Conservation (phyloP, 108 stramenopile species). For the Skeletonema menzelii region DNA sequence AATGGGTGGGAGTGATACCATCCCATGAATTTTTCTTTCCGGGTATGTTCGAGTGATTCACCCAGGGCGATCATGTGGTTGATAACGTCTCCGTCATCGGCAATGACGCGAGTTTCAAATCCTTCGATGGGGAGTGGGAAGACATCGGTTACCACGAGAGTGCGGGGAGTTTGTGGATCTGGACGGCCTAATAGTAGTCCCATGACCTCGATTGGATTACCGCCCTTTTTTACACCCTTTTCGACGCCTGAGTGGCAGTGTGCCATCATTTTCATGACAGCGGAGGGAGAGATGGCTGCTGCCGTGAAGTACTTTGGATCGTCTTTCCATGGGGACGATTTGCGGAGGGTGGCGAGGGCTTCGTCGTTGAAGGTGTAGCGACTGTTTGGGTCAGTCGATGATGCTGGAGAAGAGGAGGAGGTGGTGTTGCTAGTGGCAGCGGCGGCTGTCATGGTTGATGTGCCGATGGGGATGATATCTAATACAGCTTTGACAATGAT, state of each 20-base stretch:
- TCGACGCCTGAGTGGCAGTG: slow-evolving; percentile 97
- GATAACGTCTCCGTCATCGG: slow-evolving; percentile 92
- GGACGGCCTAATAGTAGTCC: slow-evolving; percentile 88
- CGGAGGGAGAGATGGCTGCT: slow-evolving; percentile 71
- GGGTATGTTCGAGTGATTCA: slow-evolving; percentile 89
- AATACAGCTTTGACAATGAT: no score
- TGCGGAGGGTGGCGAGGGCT: slow-evolving; percentile 50
- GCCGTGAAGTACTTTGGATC: slow-evolving; percentile 66
- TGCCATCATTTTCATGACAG: slow-evolving; percentile 89
- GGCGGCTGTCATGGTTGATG: not conserved
- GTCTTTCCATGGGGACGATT: slow-evolving; percentile 67
- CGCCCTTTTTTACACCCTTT: slow-evolving; percentile 90
- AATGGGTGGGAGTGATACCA: slow-evolving; percentile 99
- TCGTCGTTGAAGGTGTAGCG: slow-evolving; percentile 49
- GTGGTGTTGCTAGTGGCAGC: not conserved
- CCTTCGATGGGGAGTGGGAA: slow-evolving; percentile 98
- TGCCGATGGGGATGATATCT: no score
- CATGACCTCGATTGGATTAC: slow-evolving; percentile 98
- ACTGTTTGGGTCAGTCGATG: not conserved
- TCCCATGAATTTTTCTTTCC: slow-evolving; percentile 90
- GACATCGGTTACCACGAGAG: slow-evolving; percentile 91
- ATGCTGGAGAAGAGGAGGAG: not conserved
- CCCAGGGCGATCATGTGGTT: slow-evolving; percentile 98
- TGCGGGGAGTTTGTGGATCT: slow-evolving; percentile 60
- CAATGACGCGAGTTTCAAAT: slow-evolving; percentile 94